These are phyloP conservation scores for Kockovaella imperatae DNA, from an alignment of 768 basidiomycete species.

Conservation along the genomic window DNA sequence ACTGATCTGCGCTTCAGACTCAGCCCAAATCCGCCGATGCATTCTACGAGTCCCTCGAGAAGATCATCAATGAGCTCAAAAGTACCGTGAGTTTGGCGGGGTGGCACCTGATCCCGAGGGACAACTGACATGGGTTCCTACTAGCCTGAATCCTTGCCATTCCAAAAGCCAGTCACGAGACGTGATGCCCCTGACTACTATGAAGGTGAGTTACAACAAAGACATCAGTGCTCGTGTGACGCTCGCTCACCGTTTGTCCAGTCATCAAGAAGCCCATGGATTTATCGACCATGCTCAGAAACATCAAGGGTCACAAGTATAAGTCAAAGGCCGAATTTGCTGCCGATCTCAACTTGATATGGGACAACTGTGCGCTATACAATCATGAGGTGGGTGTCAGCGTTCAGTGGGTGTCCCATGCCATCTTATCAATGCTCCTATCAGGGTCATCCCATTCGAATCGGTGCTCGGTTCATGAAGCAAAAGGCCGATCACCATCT, in stretches of 20 bases:
- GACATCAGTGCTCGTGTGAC: conserved; percentile 1
- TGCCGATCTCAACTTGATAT: conserved; percentile 89
- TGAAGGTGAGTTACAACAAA: conserved; percentile 56
- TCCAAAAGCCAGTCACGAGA: conserved; percentile 85
- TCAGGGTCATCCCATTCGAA: conserved; percentile 81
- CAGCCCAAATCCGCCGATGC: conserved; percentile 64
- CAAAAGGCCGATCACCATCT: conserved; percentile 78
- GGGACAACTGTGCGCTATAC: conserved; percentile 89
- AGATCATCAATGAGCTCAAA: conserved; percentile 74
- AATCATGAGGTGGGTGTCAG: conserved; percentile 71
- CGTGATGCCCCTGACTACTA: conserved; percentile 89
- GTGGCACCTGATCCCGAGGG: conserved; percentile 31
- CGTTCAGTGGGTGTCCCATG: background rate
- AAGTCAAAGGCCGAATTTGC: conserved; percentile 90
- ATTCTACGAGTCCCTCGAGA: conserved; percentile 91
- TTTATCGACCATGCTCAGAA: conserved; percentile 81
- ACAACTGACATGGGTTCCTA: conserved; percentile 25
- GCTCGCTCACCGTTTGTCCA: conserved; percentile 42
- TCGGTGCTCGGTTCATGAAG: conserved; percentile 69
- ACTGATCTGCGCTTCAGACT: too few species aligned
- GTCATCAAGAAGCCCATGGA: conserved; percentile 96
- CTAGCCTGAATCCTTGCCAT: conserved; percentile 74
- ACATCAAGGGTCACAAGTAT: conserved; percentile 84
- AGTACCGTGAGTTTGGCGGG: conserved; percentile 52
- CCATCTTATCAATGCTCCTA: background rate